These are phyloP conservation scores for Endothia cerciana DNA, from an alignment of 2,329 filamentous ascomycete species.

Conservation along the genomic window DNA sequence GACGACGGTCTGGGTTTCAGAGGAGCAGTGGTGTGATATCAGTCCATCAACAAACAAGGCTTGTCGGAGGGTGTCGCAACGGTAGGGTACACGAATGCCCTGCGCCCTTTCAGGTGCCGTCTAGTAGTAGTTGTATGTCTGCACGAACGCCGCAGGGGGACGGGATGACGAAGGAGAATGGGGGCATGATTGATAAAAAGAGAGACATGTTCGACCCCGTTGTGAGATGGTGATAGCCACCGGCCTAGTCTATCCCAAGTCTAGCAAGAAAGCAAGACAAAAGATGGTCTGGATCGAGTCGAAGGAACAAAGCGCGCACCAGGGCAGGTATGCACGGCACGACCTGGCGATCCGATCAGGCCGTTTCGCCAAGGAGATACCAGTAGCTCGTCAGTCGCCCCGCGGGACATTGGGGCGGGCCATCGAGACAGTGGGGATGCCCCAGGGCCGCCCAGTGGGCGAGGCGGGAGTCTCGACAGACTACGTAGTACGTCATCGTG, in stretches of 20 bases:
- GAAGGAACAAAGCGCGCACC: slow-evolving; percentile 10
- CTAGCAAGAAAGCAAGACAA: slow-evolving; percentile 16
- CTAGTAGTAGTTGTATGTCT: background rate
- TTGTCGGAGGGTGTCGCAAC: background rate
- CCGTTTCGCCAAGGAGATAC: background rate
- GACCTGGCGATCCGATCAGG: background rate
- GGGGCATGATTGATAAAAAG: slow-evolving; percentile 7
- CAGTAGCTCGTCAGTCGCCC: background rate
- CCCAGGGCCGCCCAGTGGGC: too few relatives aligned
- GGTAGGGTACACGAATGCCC: background rate
- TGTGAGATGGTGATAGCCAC: slow-evolving; percentile 12
- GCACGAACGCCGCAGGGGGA: background rate
- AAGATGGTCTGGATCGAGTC: slow-evolving; percentile 13
- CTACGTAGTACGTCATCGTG: slow-evolving; percentile 16
- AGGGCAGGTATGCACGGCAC: too few relatives aligned
- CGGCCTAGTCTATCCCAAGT: slow-evolving; percentile 15
- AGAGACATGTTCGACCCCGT: slow-evolving; percentile 1
- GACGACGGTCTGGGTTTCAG: slow-evolving; percentile 6
- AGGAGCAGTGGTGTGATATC: slow-evolving; percentile 3
- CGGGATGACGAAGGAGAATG: slow-evolving; percentile 5
- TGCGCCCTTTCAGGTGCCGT: background rate
- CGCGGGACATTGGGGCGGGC: background rate
- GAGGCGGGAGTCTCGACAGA: too few relatives aligned
- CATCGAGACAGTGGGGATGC: too few relatives aligned
- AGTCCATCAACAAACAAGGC: slow-evolving; percentile 6